Percentiles rank a stretch among this genome's conserved stretches.
Conservation (phyloP, 495 filamentous ascomycete genomes). For the Annulohypoxylon maeteangense region DNA sequence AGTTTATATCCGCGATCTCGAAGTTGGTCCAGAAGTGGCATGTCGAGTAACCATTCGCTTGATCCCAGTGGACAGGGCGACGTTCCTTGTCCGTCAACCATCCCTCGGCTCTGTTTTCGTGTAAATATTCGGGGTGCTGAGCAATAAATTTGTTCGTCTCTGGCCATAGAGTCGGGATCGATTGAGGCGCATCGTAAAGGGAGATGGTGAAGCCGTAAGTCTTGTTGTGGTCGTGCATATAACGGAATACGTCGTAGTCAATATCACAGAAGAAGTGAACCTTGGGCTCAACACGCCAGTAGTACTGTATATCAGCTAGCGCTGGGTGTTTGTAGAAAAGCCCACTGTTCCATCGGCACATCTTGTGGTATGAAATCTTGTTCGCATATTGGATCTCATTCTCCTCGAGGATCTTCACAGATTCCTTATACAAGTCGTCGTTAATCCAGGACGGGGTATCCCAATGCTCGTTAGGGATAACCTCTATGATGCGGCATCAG, state of each 20-base stretch:
- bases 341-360: conserved; percentile 99
- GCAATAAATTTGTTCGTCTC: conserved; percentile 89
- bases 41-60: conserved; percentile 94
- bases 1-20: conserved; percentile 94
- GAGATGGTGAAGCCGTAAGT: conserved; percentile 99
- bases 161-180: conserved; percentile 92
- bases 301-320: conserved; percentile 82
- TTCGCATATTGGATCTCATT: conserved; percentile 88
- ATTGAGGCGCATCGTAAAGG: conserved; percentile 89
- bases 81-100: conserved; percentile 85
- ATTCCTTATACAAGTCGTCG: conserved; percentile 84
- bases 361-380: conserved; percentile 94
- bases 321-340: conserved; percentile 97
- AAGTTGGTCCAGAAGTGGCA: conserved; percentile 99
- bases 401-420: conserved; percentile 81
- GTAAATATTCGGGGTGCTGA: conserved; percentile 82
- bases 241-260: conserved; percentile 98
- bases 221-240: conserved; percentile 96
- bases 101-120: conserved; percentile 82
- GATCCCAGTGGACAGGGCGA: conserved; percentile 80
- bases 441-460: conserved; percentile 92
- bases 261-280: conserved; percentile 99
- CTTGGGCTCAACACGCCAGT: conserved; percentile 99
- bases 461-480: conserved; percentile 96
- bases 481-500: conserved; percentile 59